Evolutionary conservation across 345 rosid species (phyloP), one percentile per base, ranked within the genome.

Genomic region (Hypericum androsaemum): DNA sequence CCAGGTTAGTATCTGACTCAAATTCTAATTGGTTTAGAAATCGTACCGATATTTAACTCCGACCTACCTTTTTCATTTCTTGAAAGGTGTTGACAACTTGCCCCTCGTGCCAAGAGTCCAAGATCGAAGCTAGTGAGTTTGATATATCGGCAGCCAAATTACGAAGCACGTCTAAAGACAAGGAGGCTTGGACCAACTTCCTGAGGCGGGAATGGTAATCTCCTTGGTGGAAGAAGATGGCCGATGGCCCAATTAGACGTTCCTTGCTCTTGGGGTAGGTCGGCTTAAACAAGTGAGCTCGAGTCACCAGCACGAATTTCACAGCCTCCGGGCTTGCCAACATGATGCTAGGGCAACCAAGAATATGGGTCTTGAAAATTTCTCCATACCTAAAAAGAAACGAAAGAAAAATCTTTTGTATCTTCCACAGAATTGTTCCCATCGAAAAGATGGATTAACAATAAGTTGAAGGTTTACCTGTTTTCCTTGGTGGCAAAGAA

Each of bases 241-340:
- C 96, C 0, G 85, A 76, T 6, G 83, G 89, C 0, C 98, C 98
- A 7, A 90, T 76, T 54, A 90, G 75, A 22, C 66, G 76, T 56
- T 90, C 98, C 70, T 90, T 90, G 70, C 95, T 84, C 58, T 80
- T 81, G 5, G 98, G 98, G 66, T 84, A 90, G 5, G 96, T 87
- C 5, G 98, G 96, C 69, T 75, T 82, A 79, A 90, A 87, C 72
- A 90, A 53, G 41, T 82, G 83, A 53, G 96, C 77, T 49, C 75
- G 77, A 0, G 92, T 79, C 39, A 67, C 79, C 17, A 90, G 62
- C 41, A 90, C 86, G 59, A 81, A 84, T 41, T 80, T 72, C 0
- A 92, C 80, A 12, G 95, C 98, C 62, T 90, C 96, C 0, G 92
- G 95, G 61, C 96, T 80, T 0, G 92, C 87, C 71, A 90, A 71